Evolutionary conservation across 306 rosid genomes (phyloP).

Genomic region (Pyrus bretschneideri): DNA sequence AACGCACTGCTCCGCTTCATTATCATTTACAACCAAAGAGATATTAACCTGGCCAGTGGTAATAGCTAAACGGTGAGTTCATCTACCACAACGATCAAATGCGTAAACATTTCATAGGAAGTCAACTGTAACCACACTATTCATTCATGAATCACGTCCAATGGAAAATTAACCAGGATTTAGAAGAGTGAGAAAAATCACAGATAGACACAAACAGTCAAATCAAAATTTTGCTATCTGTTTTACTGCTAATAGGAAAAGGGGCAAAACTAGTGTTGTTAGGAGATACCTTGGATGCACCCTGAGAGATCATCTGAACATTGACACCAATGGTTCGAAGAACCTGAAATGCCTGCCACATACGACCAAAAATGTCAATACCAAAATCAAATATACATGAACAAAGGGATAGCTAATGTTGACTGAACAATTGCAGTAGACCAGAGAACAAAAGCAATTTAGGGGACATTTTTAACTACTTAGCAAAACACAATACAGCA

Average conservation of each 20-base stretch:
- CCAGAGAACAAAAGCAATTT: not conserved
- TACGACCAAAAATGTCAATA: conserved; percentile 4
- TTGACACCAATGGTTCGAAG: conserved; percentile 73
- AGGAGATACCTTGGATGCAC: conserved; percentile 80
- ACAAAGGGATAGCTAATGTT: not conserved
- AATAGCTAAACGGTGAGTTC: conserved; percentile 8
- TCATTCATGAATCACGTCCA: not conserved
- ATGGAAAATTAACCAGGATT: not conserved
- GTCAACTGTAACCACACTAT: not conserved
- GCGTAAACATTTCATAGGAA: not conserved
- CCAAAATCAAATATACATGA: not conserved
- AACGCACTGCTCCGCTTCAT: conserved; percentile 80
- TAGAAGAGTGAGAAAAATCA: not conserved
- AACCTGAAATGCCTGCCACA: conserved; percentile 66
- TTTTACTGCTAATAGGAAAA: not conserved
- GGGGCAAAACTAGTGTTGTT: conserved; percentile 1
- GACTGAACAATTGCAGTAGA: not conserved
- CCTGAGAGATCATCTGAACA: conserved; percentile 99
- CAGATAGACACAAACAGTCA: not conserved
- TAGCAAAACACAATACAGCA: conserved; percentile 21
- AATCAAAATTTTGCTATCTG: not conserved
- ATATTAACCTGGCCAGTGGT: conserved; percentile 62
- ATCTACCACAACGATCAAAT: not conserved
- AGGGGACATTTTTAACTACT: not conserved
- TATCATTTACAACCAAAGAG: conserved; percentile 80